Conservation (phyloP, 805 yeast species). For the Candida tammaniensis region DNA sequence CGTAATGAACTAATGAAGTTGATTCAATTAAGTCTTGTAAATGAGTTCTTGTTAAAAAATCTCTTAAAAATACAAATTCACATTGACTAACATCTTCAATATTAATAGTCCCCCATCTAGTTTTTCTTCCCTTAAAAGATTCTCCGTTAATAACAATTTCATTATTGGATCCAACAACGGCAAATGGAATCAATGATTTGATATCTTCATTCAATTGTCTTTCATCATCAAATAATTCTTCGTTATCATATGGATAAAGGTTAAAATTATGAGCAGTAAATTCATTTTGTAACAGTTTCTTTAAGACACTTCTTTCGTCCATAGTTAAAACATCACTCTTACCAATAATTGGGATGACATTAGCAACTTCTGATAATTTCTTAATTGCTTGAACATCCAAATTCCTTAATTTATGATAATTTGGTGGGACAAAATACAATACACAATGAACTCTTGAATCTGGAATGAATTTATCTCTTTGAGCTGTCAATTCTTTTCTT, state of each 20-base stretch:
- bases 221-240: constrained; percentile 68
- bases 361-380: constrained; percentile 83
- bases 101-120: constrained; percentile 90
- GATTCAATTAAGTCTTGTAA: constrained; percentile 94
- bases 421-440: constrained; percentile 86
- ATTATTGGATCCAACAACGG: constrained; percentile 86
- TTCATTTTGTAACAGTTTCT: constrained; percentile 73
- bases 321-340: constrained; percentile 87
- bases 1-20: constrained; percentile 85
- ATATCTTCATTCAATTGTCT: constrained; percentile 71
- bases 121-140: constrained; percentile 83
- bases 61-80: constrained; percentile 92
- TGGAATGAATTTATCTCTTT: constrained; percentile 74
- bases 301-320: constrained; percentile 77
- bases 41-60: constrained; percentile 92
- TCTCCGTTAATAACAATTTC: constrained; percentile 76
- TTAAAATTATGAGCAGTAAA: constrained; percentile 68
- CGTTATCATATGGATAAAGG: constrained; percentile 80
- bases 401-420: constrained; percentile 78
- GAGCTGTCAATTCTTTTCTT: constrained; percentile 92
- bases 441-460: constrained; percentile 95
- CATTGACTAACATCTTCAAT: constrained; percentile 94
- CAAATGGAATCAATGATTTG: constrained; percentile 81
- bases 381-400: constrained; percentile 80
- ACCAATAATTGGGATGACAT: constrained; percentile 94